Evolutionary conservation across 2,329 filamentous ascomycete species (phyloP).

Genomic region (Aspergillus fumigatiaffinis): DNA sequence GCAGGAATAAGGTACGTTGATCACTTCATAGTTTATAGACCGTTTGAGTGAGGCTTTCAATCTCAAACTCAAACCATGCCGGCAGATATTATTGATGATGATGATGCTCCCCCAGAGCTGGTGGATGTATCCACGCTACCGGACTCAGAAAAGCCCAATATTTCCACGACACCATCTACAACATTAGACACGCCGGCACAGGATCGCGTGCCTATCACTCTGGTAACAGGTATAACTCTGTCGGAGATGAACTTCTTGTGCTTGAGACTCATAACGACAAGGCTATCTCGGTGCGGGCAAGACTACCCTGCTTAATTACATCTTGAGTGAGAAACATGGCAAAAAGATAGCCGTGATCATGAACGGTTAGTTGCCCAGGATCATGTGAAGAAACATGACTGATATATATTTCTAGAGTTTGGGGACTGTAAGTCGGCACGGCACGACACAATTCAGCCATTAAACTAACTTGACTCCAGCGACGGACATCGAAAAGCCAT

Average conservation of each 20-base stretch:
- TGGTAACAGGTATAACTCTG: slow-evolving; percentile 44
- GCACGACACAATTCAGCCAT: neutral
- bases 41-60: neutral
- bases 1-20: neutral
- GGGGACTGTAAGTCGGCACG: slow-evolving; percentile 62
- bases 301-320: slow-evolving; percentile 93
- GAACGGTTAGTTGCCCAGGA: slow-evolving; percentile 60
- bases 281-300: slow-evolving; percentile 95
- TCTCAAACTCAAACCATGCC: slow-evolving; percentile 13
- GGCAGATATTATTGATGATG: slow-evolving; percentile 32
- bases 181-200: slow-evolving; percentile 22
- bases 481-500: slow-evolving; percentile 89
- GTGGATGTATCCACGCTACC: slow-evolving; percentile 36
- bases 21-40: neutral
- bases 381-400: neutral
- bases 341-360: slow-evolving; percentile 98
- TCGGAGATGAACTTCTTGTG: slow-evolving; percentile 1
- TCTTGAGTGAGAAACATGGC: slow-evolving; percentile 88
- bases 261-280: slow-evolving; percentile 32
- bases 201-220: slow-evolving; percentile 47
- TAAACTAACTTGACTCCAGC: slow-evolving; percentile 48
- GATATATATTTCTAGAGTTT: slow-evolving; percentile 56
- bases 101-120: slow-evolving; percentile 43
- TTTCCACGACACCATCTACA: slow-evolving; percentile 23
- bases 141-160: slow-evolving; percentile 17